Evolutionary conservation across 2,329 filamentous ascomycete genomes (phyloP).

Genomic region (Elsinoe ampelina): DNA sequence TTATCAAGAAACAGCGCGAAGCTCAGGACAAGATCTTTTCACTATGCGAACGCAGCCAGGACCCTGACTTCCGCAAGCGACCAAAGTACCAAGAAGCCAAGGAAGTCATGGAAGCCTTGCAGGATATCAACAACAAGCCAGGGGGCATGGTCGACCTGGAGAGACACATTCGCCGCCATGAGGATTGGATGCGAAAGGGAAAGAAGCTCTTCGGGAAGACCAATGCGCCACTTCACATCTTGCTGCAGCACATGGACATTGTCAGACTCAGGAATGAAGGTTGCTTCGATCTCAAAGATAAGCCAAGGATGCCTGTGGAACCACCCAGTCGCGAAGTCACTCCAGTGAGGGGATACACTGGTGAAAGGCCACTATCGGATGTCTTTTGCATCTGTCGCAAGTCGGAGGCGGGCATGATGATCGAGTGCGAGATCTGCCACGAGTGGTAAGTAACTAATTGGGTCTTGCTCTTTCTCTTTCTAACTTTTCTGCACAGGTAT

Average conservation of each 20-base stretch:
- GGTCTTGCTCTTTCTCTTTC: slow-evolving; percentile 4
- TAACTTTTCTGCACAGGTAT: slow-evolving; percentile 54
- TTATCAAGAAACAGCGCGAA: slow-evolving; percentile 90
- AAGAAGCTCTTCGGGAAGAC: slow-evolving; percentile 98
- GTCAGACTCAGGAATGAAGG: slow-evolving; percentile 81
- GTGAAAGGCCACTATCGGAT: slow-evolving; percentile 41
- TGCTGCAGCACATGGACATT: slow-evolving; percentile 89
- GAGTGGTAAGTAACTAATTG: slow-evolving; percentile 62
- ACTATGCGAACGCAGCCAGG: slow-evolving; percentile 67
- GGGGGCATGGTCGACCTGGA: slow-evolving; percentile 85
- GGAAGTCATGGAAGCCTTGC: slow-evolving; percentile 76
- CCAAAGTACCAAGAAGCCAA: slow-evolving; percentile 86
- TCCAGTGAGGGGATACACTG: slow-evolving; percentile 37
- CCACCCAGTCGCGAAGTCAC: slow-evolving; percentile 77
- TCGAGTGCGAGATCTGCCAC: slow-evolving; percentile 95
- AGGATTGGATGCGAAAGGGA: slow-evolving; percentile 98
- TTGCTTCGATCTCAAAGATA: slow-evolving; percentile 87
- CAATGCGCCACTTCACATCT: slow-evolving; percentile 90
- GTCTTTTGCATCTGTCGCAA: slow-evolving; percentile 96
- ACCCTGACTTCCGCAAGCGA: slow-evolving; percentile 65
- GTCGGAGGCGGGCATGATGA: slow-evolving; percentile 97
- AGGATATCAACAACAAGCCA: slow-evolving; percentile 87
- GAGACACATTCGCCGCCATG: slow-evolving; percentile 85
- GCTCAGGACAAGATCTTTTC: slow-evolving; percentile 81
- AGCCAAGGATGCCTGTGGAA: slow-evolving; percentile 81